Evolutionary conservation across 768 basidiomycete species (phyloP).

Genomic region (Panaeolus cyanescens): DNA sequence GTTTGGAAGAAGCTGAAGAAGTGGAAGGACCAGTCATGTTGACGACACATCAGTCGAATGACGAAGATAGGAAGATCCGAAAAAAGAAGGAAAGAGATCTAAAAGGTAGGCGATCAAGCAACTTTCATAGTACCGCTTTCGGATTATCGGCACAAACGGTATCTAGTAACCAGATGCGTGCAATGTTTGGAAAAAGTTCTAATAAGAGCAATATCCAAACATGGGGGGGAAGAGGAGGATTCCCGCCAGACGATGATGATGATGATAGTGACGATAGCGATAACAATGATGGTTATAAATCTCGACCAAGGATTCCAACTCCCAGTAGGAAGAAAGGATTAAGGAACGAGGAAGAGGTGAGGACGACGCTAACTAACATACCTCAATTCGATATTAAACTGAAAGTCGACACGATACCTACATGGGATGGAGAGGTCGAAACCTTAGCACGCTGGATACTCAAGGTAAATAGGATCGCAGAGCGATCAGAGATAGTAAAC

Average conservation of each 20-base stretch:
- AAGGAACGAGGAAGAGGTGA: not conserved
- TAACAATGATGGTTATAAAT: not conserved
- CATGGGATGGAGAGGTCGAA: constrained; percentile 32
- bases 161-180: not conserved
- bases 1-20: too few species aligned
- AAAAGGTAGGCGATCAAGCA: not conserved
- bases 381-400: constrained; percentile 33
- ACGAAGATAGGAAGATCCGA: too few species aligned
- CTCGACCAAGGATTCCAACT: not conserved
- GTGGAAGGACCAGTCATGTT: too few species aligned
- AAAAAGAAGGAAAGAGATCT: too few species aligned
- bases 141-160: not conserved
- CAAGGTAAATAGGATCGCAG: constrained; percentile 25
- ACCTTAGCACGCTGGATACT: constrained; percentile 26
- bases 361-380: not conserved
- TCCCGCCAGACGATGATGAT: not conserved
- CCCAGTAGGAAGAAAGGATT: not conserved
- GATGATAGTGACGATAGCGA: not conserved
- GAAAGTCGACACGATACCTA: constrained; percentile 28
- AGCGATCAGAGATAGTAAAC: constrained; percentile 17
- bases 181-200: not conserved
- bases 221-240: not conserved
- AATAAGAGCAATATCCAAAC: not conserved
- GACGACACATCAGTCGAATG: too few species aligned
- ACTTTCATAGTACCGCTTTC: not conserved